A percentile compares a stretch with the other conserved stretches of the same genome.
phyloP scores from a whole-genome alignment of 768 basidiomycete genomes.

The Serendipita sp. region DNA sequence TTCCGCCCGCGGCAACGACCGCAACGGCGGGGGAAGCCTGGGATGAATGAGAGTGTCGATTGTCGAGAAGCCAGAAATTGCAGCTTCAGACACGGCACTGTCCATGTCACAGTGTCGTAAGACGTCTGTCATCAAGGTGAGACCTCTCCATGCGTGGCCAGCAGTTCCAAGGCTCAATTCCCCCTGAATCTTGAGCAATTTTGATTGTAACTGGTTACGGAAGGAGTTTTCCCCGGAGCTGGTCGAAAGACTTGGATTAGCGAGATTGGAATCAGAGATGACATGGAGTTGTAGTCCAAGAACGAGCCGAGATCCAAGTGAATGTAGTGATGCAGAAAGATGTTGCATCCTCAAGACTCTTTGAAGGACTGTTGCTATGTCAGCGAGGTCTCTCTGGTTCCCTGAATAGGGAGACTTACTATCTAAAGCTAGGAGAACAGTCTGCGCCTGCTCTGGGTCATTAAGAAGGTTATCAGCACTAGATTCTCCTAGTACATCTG shows the following conservation, averaged over 20 bases:
- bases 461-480: conserved; percentile 31
- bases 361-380: conserved; percentile 29
- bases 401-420: conserved; percentile 26
- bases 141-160: neutral
- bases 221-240: neutral
- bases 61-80: neutral
- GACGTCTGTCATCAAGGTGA: neutral
- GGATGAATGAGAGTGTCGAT: neutral
- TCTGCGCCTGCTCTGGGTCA: conserved; percentile 33
- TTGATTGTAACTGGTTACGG: neutral
- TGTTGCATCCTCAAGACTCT: conserved; percentile 33
- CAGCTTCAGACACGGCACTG: neutral
- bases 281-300: conserved; percentile 26
- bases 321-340: conserved; percentile 37
- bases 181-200: neutral
- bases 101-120: neutral
- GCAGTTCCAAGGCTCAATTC: neutral
- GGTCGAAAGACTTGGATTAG: neutral
- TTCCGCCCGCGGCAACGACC: neutral
- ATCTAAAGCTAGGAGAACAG: conserved; percentile 37
- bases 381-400: neutral
- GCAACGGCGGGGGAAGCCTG: neutral
- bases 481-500: conserved; percentile 45
- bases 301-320: conserved; percentile 41
- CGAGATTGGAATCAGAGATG: neutral